Conservation (phyloP, 345 rosid species). For the Atalantia buxifolia region DNA sequence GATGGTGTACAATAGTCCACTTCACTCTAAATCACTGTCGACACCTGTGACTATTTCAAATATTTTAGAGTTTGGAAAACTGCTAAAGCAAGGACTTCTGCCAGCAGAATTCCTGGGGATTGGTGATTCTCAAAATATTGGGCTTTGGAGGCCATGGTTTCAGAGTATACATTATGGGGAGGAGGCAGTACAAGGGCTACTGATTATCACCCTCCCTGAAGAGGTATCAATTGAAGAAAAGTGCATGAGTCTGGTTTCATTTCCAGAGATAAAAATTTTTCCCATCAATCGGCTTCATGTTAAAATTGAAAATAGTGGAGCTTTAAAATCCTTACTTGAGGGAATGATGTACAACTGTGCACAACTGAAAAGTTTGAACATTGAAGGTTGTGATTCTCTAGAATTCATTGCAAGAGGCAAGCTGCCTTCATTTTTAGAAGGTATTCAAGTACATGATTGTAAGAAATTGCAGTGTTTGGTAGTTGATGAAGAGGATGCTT, state of each 20-base stretch:
- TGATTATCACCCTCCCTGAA: background rate
- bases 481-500: background rate
- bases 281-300: background rate
- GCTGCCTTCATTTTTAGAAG: background rate
- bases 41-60: background rate
- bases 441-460: background rate
- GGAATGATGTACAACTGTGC: background rate
- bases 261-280: background rate
- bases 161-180: background rate
- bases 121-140: background rate
- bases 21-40: background rate
- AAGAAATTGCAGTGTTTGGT: background rate
- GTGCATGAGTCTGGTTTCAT: background rate
- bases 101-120: background rate
- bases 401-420: background rate
- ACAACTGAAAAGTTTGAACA: background rate
- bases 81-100: background rate
- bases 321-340: background rate
- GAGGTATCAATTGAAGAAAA: background rate
- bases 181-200: background rate
- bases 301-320: background rate
- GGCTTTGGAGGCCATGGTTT: background rate
- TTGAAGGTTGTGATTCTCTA: background rate
- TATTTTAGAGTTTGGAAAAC: background rate
- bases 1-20: background rate